A percentile compares a stretch with the other conserved stretches of the same genome.
These are phyloP conservation scores for Alternaria triticina DNA, from an alignment of 2,329 filamentous ascomycete genomes.

Conservation along the genomic window DNA sequence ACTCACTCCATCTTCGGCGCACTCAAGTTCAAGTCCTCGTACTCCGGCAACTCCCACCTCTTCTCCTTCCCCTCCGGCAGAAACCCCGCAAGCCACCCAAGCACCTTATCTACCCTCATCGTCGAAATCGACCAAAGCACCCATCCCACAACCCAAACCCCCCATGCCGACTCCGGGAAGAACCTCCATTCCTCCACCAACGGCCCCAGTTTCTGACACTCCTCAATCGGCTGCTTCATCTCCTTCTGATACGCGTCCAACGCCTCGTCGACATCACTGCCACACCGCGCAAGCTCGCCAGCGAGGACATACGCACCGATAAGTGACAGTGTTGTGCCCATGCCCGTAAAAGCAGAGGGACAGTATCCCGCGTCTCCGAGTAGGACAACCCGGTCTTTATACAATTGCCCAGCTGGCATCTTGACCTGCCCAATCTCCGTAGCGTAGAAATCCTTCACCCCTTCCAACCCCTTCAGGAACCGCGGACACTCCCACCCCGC, in stretches of 20 bases:
- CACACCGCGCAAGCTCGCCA: conserved; percentile 35
- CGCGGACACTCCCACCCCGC: conserved; percentile 55
- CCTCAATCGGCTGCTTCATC: conserved; percentile 25
- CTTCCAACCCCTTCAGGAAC: conserved; percentile 51
- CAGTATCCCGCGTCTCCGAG: conserved; percentile 60
- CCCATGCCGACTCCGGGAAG: neutral
- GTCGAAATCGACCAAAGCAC: neutral
- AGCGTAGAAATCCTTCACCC: conserved; percentile 56
- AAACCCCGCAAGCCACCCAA: neutral
- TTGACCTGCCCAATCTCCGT: conserved; percentile 55
- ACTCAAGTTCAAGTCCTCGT: conserved; percentile 19
- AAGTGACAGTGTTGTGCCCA: conserved; percentile 42
- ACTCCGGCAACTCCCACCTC: conserved; percentile 3
- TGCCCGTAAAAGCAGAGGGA: conserved; percentile 28
- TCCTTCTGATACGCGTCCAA: conserved; percentile 29
- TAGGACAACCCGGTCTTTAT: conserved; percentile 56
- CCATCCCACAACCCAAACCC: neutral
- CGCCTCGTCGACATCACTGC: conserved; percentile 20
- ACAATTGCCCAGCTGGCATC: conserved; percentile 47
- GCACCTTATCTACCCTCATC: neutral
- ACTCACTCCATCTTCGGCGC: neutral
- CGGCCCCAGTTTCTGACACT: conserved; percentile 22
- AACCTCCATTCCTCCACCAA: neutral
- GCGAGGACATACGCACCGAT: conserved; percentile 49
- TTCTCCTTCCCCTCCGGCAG: neutral